Evolutionary conservation across 2,329 filamentous ascomycete species (phyloP), one percentile per base, ranked within the genome.

Genomic region (Tolypocladium amazonense): DNA sequence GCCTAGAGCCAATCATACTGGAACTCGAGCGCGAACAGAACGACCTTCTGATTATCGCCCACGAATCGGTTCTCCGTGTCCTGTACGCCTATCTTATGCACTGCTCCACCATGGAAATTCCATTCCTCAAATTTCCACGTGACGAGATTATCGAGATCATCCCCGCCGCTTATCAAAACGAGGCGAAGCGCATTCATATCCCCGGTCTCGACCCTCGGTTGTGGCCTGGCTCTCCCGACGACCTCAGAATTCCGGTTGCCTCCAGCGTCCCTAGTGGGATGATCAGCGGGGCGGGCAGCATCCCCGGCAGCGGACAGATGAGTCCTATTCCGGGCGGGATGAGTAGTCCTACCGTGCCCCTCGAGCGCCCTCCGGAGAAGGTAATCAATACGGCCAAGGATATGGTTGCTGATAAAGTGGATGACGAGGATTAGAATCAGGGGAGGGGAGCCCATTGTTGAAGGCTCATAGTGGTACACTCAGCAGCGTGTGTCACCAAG

Each of bases 81-180:
- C 82, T 99, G 4, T 99, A 99, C 71, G 92, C 92, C 30, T 99
- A 99, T 74, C 81, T 99, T 45, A 99, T 99, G 94, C 94, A 96
- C 67, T 97, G 94, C 76, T 94, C 93, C 71, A 92, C 95, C 11
- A 89, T 88, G 73, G 92, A 96, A 69, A 99, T 99, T 63, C 94
- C 94, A 4, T 88, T 87, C 66, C 84, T 99, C 62, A 89, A 91
- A 65, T 99, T 99, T 69, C 94, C 94, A 4, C 89, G 94, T 52
- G 88, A 99, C 70, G 92, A 99, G 72, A 97, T 99, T 70, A 96
- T 99, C 66, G 94, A 99, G 79, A 97, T 99, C 71, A 95, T 97
- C 61, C 95, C 94, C 3, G 92, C 93, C 23, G 93, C 91, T 38
- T 99, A 99, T 75, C 94, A 97, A 77, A 99, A 99, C 70, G 89